Conservation (phyloP, 2,329 filamentous ascomycete genomes). For the Beauveria scarabaeidicola region DNA sequence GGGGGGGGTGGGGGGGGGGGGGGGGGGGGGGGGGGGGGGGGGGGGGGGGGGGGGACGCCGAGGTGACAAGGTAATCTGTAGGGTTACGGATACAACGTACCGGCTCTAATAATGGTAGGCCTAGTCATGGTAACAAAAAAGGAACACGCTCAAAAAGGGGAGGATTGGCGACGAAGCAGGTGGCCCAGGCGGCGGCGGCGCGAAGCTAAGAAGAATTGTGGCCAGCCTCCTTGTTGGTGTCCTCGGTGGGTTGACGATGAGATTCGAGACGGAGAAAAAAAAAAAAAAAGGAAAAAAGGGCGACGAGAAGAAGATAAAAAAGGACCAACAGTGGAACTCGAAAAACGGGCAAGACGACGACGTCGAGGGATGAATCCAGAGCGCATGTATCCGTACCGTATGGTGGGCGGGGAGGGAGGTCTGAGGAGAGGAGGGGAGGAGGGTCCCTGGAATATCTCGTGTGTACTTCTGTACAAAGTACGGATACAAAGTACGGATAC, state of each 20-base stretch:
- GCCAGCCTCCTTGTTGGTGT: neutral
- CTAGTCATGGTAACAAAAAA: constrained; percentile 42
- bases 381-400: no score
- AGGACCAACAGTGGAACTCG: neutral
- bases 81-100: constrained; percentile 33
- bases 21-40: no score
- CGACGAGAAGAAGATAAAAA: neutral
- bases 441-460: no score
- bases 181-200: constrained; percentile 4
- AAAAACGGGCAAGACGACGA: neutral
- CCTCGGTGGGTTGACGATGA: neutral
- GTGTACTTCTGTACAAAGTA: no score
- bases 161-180: neutral
- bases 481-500: no score
- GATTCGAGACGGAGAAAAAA: neutral
- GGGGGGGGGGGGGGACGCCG: neutral
- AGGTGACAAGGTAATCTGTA: no score
- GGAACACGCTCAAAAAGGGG: constrained; percentile 10
- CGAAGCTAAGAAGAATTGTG: neutral
- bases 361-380: no score
- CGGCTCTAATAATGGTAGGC: constrained; percentile 51
- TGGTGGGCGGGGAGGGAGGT: no score
- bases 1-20: constrained; percentile 10
- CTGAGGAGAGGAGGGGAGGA: no score
- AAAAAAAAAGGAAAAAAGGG: neutral